These are phyloP conservation scores for Styphnolobium japonicum DNA, from an alignment of 306 rosid genomes.

Conservation along the genomic window DNA sequence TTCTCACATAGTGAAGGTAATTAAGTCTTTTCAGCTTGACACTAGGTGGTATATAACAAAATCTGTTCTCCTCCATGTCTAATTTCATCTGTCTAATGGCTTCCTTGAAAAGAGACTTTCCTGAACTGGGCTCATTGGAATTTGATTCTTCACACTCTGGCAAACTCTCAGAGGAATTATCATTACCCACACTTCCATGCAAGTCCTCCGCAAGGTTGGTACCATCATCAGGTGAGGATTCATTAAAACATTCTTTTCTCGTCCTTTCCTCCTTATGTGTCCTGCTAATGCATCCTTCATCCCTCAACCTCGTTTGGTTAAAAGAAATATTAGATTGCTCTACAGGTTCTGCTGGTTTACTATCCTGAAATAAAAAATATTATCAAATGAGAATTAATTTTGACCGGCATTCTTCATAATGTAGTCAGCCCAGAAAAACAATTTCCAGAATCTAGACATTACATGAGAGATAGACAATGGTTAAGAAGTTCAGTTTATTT, in stretches of 20 bases:
- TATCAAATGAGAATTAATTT: background rate
- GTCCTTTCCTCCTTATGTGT: slow-evolving; percentile 19
- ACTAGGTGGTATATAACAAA: slow-evolving; percentile 69
- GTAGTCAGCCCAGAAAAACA: background rate
- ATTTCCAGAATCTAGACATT: slow-evolving; percentile 1
- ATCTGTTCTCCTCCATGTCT: slow-evolving; percentile 85
- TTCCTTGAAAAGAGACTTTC: slow-evolving; percentile 36
- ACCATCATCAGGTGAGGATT: slow-evolving; percentile 23
- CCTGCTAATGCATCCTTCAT: slow-evolving; percentile 8
- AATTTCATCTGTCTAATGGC: slow-evolving; percentile 56
- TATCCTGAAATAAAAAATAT: slow-evolving; percentile 40
- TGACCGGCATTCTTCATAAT: slow-evolving; percentile 10
- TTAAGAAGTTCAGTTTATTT: background rate
- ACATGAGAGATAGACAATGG: background rate
- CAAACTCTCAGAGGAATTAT: slow-evolving; percentile 30
- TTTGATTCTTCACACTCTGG: slow-evolving; percentile 22
- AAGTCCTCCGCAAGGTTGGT: background rate
- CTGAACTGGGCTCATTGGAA: slow-evolving; percentile 19
- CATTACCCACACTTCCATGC: background rate
- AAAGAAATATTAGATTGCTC: slow-evolving; percentile 5
- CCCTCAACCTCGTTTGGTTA: slow-evolving; percentile 27
- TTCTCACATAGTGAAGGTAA: slow-evolving; percentile 76
- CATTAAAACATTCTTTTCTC: slow-evolving; percentile 6
- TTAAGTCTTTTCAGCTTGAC: slow-evolving; percentile 36
- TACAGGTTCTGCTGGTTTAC: slow-evolving; percentile 30